phyloP scores from a whole-genome alignment of 805 yeast species.

The Starmerella tilneyi region DNA sequence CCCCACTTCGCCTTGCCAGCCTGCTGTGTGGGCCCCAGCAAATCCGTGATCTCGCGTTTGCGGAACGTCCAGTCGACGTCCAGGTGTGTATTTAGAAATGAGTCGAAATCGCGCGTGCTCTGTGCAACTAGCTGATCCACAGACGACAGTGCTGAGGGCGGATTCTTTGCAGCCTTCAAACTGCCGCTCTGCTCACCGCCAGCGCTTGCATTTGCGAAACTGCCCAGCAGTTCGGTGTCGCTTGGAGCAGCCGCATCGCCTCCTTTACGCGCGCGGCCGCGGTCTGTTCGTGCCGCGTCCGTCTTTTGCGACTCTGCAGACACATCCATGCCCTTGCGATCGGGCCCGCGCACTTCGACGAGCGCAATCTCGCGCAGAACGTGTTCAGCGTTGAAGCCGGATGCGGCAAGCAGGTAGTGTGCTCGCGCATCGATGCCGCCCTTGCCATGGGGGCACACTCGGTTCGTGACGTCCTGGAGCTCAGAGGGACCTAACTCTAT shows the following conservation, averaged over 20 bases:
- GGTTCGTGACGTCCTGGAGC: constrained; percentile 39
- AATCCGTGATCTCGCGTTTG: constrained; percentile 60
- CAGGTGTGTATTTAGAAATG: constrained; percentile 59
- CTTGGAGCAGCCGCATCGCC: background rate
- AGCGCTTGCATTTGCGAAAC: background rate
- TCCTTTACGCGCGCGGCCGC: background rate
- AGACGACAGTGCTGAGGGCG: constrained; percentile 46
- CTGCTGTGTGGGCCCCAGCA: constrained; percentile 40
- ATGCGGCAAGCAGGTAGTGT: constrained; percentile 80
- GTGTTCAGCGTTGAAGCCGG: constrained; percentile 80
- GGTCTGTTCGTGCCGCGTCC: background rate
- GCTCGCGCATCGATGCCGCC: constrained; percentile 35
- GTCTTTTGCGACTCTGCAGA: background rate
- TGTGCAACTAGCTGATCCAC: constrained; percentile 67
- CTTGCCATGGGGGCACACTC: constrained; percentile 34
- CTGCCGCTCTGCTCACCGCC: constrained; percentile 24
- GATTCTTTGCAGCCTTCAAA: constrained; percentile 46
- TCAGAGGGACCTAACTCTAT: constrained; percentile 73
- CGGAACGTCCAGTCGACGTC: constrained; percentile 76
- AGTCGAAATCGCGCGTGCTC: constrained; percentile 77
- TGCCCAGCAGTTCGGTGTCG: background rate
- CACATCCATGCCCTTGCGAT: constrained; percentile 6
- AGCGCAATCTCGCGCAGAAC: constrained; percentile 45
- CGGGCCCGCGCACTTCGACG: constrained; percentile 12
- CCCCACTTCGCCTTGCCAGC: background rate